A percentile compares a stretch with the other conserved stretches of the same genome.
These are phyloP conservation scores for Tolypocladium pustulatum DNA, from an alignment of 2,329 filamentous ascomycete genomes.

Conservation along the genomic window DNA sequence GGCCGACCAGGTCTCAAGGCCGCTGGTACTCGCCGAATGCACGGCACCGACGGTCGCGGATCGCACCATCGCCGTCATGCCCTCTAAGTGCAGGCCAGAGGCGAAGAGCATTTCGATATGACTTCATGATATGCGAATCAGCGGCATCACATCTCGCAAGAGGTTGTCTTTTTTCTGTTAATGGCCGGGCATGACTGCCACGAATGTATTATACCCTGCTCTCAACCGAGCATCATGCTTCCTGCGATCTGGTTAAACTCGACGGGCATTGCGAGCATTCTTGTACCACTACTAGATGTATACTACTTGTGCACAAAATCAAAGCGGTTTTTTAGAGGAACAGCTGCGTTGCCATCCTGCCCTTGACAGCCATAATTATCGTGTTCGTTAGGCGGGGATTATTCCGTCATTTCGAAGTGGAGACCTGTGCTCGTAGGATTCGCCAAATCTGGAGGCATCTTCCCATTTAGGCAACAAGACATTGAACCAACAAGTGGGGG, in stretches of 20 bases:
- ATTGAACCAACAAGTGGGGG: too few species aligned
- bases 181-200: not conserved
- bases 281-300: not conserved
- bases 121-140: not conserved
- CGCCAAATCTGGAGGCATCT: too few species aligned
- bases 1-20: conserved; percentile 63
- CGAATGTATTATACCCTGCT: conserved; percentile 1
- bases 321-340: not conserved
- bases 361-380: not conserved
- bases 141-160: not conserved
- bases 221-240: not conserved
- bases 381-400: too few species aligned
- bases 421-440: too few species aligned
- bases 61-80: conserved; percentile 22
- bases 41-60: conserved; percentile 61
- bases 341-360: too few species aligned
- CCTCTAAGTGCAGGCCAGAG: not conserved
- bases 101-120: not conserved
- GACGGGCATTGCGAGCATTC: not conserved
- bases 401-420: too few species aligned
- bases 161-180: not conserved
- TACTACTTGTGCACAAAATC: not conserved
- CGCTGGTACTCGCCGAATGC: conserved; percentile 63
- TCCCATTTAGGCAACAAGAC: too few species aligned
- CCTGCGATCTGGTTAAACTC: not conserved